A percentile compares a stretch with the other conserved stretches of the same genome.
phyloP scores from a whole-genome alignment of 495 filamentous ascomycete species.

The Letharia lupina region DNA sequence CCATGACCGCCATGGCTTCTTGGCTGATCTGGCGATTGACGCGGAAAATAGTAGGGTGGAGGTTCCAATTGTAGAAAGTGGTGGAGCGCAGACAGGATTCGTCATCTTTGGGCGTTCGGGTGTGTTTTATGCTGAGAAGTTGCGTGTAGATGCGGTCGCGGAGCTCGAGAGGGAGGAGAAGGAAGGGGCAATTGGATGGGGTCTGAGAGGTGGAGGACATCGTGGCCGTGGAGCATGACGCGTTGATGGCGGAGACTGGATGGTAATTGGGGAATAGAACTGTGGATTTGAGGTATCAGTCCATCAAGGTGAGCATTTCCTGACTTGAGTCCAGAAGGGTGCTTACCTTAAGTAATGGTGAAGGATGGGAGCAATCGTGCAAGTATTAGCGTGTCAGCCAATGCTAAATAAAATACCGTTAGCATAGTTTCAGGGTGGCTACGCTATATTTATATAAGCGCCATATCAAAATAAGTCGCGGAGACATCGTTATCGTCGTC shows the following conservation, averaged over 20 bases:
- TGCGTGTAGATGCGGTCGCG: constrained; percentile 7
- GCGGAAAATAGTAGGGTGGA: constrained; percentile 8
- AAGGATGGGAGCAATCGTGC: too few relatives aligned
- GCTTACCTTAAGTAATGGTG: too few relatives aligned
- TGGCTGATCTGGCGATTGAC: constrained; percentile 5
- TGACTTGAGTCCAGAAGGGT: too few relatives aligned
- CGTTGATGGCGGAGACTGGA: neutral
- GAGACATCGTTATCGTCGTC: too few relatives aligned
- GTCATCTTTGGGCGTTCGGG: constrained; percentile 7
- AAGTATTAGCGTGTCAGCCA: too few relatives aligned
- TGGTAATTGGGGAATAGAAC: neutral
- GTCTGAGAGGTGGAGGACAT: neutral
- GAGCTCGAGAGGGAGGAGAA: constrained; percentile 13
- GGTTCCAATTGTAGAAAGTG: constrained; percentile 9
- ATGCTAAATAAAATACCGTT: too few relatives aligned
- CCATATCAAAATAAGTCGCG: too few relatives aligned
- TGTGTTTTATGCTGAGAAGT: constrained; percentile 11
- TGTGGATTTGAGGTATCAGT: too few relatives aligned
- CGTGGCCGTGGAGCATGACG: neutral
- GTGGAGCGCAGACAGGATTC: neutral
- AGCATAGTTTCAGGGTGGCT: too few relatives aligned
- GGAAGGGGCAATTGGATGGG: constrained; percentile 8
- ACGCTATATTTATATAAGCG: too few relatives aligned
- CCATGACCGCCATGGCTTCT: constrained; percentile 9
- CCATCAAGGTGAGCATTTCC: too few relatives aligned